phyloP scores from a whole-genome alignment of 305 asterid genomes.

The Stenogyne calaminthoides region DNA sequence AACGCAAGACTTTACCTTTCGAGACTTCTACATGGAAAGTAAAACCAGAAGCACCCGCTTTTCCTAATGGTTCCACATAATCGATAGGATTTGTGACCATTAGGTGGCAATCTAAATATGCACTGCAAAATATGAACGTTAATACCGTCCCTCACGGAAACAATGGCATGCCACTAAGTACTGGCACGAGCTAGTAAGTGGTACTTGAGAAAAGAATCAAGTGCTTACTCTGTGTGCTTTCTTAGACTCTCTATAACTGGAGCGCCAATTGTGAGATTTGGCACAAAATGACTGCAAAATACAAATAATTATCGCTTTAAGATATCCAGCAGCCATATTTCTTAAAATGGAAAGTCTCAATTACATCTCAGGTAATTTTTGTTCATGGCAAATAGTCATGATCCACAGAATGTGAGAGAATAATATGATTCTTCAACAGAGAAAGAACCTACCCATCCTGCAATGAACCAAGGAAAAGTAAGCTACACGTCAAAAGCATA shows the following conservation, averaged over 20 bases:
- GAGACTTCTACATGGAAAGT: slow-evolving; percentile 90
- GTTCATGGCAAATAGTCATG: neutral
- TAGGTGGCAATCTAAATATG: slow-evolving; percentile 93
- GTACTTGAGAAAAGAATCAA: neutral
- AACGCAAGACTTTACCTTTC: slow-evolving; percentile 50
- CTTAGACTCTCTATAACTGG: slow-evolving; percentile 87
- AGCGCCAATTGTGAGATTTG: slow-evolving; percentile 87
- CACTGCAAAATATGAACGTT: slow-evolving; percentile 47
- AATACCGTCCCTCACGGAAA: neutral
- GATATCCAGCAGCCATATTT: neutral
- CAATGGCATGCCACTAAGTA: neutral
- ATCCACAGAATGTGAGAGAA: neutral
- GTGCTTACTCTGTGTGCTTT: slow-evolving; percentile 71
- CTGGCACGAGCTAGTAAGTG: neutral
- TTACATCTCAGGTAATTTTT: neutral
- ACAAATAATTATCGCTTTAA: neutral
- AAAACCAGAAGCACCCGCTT: slow-evolving; percentile 98
- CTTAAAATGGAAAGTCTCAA: neutral
- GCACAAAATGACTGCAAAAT: slow-evolving; percentile 75
- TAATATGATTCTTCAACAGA: slow-evolving; percentile 18
- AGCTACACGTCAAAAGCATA: neutral
- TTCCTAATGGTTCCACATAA: slow-evolving; percentile 76
- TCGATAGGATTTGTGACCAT: slow-evolving; percentile 98
- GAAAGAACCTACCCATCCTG: slow-evolving; percentile 91
- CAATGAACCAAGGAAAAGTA: slow-evolving; percentile 32